Base-by-base conservation (phyloP, 495 filamentous ascomycete species). In the Hypomontagnella submonticulosa region DNA sequence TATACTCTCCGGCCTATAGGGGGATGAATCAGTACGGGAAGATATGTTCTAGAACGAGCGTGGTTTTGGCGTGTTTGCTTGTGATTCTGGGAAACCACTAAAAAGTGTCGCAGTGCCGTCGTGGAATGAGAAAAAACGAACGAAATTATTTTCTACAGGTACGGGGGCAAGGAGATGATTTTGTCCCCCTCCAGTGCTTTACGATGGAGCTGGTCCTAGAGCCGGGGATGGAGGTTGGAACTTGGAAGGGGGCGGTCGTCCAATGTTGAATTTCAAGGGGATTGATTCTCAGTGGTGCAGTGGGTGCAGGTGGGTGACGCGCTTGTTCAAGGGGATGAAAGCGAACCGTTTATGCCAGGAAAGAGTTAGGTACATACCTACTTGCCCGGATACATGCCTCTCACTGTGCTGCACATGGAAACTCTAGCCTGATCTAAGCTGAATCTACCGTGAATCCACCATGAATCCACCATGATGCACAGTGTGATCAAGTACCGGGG, bases 121-220 rank as follows among this genome's bases (percentile, higher is more conserved):
- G 50, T 56, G 47, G 52, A 57, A 41, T 10, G n/a, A 27, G 15
- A 37, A 67, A n/a, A 69, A 63, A 52, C 59, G 66, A 63, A 57
- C 23, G 59, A 42, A 60, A 60, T 50, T 58, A 54, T 59, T 53
- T 36, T 63, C 36, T 59, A 55, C 50, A 63, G 50, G 49, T 49
- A 55, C 47, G 43, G 44, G 60, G 66, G 30, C 32, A 49, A 69
- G 59, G 49, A 63, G 60, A 63, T 57, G 66, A 56, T 63, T 69
- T 69, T 63, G 66, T 60, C 49, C 57, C 59, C 66, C 55, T 68
- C 63, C 65, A 49, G 50, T 68, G 54, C 49, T 60, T 55, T 59
- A 48, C 36, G 55, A 63, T 47, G 57, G 44, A 63, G 60, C 37
- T 63, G 36, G 60, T 43, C 43, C 30, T 47, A 34, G 64, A 52